These are phyloP conservation scores for Ciborinia camelliae DNA, from an alignment of 2,329 filamentous ascomycete species.

Conservation along the genomic window DNA sequence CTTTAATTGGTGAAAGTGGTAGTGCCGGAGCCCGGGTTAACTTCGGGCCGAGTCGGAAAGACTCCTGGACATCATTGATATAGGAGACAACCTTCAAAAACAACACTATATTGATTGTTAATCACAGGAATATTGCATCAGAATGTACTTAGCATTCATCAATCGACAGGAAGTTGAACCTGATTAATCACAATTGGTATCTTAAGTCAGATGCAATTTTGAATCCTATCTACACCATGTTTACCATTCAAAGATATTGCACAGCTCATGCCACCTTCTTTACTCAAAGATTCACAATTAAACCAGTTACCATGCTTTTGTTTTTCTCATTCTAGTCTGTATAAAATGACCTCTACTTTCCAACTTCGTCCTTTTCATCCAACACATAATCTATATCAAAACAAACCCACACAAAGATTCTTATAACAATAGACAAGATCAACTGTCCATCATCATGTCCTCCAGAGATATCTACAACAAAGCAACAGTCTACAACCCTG, in stretches of 20 bases:
- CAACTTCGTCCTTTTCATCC: not conserved
- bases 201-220: not conserved
- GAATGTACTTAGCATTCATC: not conserved
- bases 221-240: not conserved
- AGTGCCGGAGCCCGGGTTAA: not conserved
- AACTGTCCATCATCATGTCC: constrained; percentile 1
- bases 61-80: not conserved
- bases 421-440: not conserved
- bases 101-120: not conserved
- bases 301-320: not conserved
- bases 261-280: not conserved
- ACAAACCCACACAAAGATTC: not conserved
- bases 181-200: constrained; percentile 6
- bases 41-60: not conserved
- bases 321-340: not conserved
- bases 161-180: not conserved
- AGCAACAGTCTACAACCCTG: not conserved
- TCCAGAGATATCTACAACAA: constrained; percentile 12
- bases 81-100: not conserved
- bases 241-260: not conserved
- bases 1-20: not conserved
- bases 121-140: not conserved
- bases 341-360: not conserved
- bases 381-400: not conserved
- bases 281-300: not conserved